Conservation (phyloP, 805 yeast genomes). For the Ogataea thermomethanolica region DNA sequence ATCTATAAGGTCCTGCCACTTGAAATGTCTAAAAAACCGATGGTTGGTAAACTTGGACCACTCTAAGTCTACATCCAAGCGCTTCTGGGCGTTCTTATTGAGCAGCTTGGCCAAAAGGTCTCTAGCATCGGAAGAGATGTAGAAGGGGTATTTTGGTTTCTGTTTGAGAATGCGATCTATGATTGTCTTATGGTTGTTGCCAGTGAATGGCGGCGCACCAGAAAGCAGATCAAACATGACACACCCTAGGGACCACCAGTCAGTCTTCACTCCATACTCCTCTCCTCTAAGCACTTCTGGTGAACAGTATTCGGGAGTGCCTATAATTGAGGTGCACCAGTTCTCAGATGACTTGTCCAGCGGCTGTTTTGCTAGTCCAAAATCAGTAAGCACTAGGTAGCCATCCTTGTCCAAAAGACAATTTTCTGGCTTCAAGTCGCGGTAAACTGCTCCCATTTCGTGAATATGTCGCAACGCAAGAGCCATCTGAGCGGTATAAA, state of each 20-base stretch:
- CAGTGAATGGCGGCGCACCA: conserved; percentile 85
- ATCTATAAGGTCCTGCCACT: conserved; percentile 56
- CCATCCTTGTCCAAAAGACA: conserved; percentile 73
- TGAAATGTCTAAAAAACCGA: conserved; percentile 65
- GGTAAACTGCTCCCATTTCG: conserved; percentile 71
- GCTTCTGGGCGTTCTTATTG: conserved; percentile 60
- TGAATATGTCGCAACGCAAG: conserved; percentile 74
- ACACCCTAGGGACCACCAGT: conserved; percentile 90
- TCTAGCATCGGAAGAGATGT: conserved; percentile 71
- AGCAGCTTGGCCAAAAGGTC: conserved; percentile 63
- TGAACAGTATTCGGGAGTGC: conserved; percentile 83
- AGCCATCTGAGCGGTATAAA: conserved; percentile 77
- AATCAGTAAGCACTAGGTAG: conserved; percentile 78
- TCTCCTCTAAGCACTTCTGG: conserved; percentile 80
- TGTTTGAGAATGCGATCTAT: conserved; percentile 67
- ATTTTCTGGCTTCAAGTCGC: conserved; percentile 88
- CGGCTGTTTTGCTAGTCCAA: conserved; percentile 65
- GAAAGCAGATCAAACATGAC: conserved; percentile 73
- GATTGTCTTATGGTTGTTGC: conserved; percentile 68
- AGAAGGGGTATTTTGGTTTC: conserved; percentile 63
- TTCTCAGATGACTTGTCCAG: conserved; percentile 27
- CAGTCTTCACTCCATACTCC: conserved; percentile 72
- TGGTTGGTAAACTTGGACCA: conserved; percentile 56
- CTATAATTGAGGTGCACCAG: conserved; percentile 57
- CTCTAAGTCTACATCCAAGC: conserved; percentile 54